A percentile compares a stretch with the other conserved stretches of the same genome.
Evolutionary conservation across 345 rosid genomes (phyloP).

Genomic region (Syzygium aqueum): DNA sequence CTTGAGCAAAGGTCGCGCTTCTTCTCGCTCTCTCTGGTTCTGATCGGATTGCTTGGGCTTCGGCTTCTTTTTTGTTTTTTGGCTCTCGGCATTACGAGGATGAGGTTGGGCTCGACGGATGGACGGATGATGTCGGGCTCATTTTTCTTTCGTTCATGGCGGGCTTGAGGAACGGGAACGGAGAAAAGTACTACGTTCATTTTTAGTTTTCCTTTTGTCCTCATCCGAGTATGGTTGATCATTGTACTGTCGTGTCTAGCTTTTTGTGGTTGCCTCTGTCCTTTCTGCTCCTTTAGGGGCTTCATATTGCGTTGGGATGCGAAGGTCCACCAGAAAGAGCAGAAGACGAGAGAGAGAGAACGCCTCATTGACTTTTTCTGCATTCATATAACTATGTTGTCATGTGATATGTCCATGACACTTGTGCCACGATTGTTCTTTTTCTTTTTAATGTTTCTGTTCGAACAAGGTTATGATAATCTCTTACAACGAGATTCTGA

Average conservation of each 20-base stretch:
- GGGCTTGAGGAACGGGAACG: background rate
- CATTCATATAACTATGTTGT: background rate
- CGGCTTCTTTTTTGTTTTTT: background rate
- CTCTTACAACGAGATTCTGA: background rate
- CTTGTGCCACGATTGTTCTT: background rate
- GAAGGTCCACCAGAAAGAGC: background rate
- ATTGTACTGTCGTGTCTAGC: background rate
- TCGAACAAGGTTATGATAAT: background rate
- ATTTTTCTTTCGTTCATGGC: background rate
- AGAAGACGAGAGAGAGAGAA: background rate
- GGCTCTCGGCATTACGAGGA: background rate
- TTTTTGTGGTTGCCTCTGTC: background rate
- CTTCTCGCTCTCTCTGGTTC: background rate
- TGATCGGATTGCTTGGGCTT: background rate
- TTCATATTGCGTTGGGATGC: background rate
- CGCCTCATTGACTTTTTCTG: background rate
- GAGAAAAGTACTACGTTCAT: background rate
- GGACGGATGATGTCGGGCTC: background rate
- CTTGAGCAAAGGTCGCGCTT: slow-evolving; percentile 37
- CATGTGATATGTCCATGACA: background rate
- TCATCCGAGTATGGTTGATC: background rate
- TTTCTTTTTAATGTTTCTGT: background rate
- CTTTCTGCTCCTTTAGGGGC: background rate
- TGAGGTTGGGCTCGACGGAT: background rate
- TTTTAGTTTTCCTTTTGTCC: background rate